Percentiles rank a stretch among this genome's conserved stretches.
Conservation (phyloP, 495 filamentous ascomycete species). For the Daldinia grandis region DNA sequence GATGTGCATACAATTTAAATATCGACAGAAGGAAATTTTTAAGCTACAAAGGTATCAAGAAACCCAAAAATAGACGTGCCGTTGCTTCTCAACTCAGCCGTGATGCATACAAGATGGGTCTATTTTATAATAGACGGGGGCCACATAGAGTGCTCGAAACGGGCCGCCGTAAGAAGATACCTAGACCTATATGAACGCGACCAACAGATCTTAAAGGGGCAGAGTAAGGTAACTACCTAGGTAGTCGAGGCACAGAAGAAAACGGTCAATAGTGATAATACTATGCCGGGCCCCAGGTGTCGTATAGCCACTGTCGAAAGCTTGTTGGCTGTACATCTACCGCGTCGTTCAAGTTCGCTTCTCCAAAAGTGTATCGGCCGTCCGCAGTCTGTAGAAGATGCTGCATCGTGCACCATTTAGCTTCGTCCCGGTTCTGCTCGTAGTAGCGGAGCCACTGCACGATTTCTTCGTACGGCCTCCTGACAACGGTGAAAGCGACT, state of each 20-base stretch:
- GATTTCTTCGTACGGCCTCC: slow-evolving; percentile 53
- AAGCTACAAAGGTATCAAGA: slow-evolving; percentile 2
- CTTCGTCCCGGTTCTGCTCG: slow-evolving; percentile 48
- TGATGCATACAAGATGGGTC: slow-evolving; percentile 12
- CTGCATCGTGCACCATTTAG: slow-evolving; percentile 53
- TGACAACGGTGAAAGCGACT: slow-evolving; percentile 54
- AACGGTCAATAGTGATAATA: slow-evolving; percentile 15
- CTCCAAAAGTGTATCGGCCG: slow-evolving; percentile 58
- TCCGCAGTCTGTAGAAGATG: slow-evolving; percentile 59
- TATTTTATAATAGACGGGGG: neutral
- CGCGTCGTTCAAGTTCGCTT: slow-evolving; percentile 55
- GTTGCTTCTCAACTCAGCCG: slow-evolving; percentile 29
- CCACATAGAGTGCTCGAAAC: neutral
- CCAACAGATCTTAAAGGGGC: neutral
- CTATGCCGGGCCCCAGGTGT: slow-evolving; percentile 51
- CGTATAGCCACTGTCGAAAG: slow-evolving; percentile 60
- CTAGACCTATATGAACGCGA: neutral
- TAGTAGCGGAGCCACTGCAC: slow-evolving; percentile 52
- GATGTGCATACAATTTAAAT: slow-evolving; percentile 30
- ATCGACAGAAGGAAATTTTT: neutral
- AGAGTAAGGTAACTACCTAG: no score
- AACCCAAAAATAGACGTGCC: slow-evolving; percentile 18
- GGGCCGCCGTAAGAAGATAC: slow-evolving; percentile 4
- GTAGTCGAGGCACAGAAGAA: neutral
- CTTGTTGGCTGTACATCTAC: slow-evolving; percentile 53